Evolutionary conservation across 352 stramenopile species (phyloP).

Genomic region (Phytophthora ramorum): DNA sequence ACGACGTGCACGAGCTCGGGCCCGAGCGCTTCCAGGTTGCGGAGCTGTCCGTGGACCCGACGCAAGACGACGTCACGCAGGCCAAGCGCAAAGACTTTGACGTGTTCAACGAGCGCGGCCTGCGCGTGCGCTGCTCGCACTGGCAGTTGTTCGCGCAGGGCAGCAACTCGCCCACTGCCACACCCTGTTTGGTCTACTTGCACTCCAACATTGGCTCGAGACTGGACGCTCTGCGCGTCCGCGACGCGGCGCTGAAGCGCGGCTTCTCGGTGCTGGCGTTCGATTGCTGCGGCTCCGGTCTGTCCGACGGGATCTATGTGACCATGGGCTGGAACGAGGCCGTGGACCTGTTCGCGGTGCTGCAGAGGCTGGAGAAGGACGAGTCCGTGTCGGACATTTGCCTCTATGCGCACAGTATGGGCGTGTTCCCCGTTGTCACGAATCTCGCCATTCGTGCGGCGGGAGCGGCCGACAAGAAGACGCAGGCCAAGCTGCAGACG

Average conservation of each 20-base stretch:
- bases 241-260: conserved; percentile 61
- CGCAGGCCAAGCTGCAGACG: conserved; percentile 58
- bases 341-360: conserved; percentile 73
- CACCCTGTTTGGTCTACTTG: conserved; percentile 79
- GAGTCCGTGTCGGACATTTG: conserved; percentile 59
- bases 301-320: conserved; percentile 85
- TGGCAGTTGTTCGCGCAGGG: conserved; percentile 64
- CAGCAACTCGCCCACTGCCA: conserved; percentile 15
- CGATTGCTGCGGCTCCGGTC: conserved; percentile 81
- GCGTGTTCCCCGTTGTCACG: conserved; percentile 77
- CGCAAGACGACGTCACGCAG: conserved; percentile 23
- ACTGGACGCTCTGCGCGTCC: conserved; percentile 71
- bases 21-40: conserved; percentile 52
- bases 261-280: conserved; percentile 86
- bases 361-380: conserved; percentile 66
- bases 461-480: conserved; percentile 49
- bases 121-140: conserved; percentile 75
- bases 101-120: conserved; percentile 73
- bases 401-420: conserved; percentile 88
- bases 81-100: conserved; percentile 64
- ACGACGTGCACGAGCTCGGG: conserved; percentile 60
- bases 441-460: conserved; percentile 75
- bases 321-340: conserved; percentile 89
- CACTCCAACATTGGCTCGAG: conserved; percentile 87
- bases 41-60: conserved; percentile 27